phyloP scores from a whole-genome alignment of 23 red algal species.

The Gracilaria gracilis region DNA sequence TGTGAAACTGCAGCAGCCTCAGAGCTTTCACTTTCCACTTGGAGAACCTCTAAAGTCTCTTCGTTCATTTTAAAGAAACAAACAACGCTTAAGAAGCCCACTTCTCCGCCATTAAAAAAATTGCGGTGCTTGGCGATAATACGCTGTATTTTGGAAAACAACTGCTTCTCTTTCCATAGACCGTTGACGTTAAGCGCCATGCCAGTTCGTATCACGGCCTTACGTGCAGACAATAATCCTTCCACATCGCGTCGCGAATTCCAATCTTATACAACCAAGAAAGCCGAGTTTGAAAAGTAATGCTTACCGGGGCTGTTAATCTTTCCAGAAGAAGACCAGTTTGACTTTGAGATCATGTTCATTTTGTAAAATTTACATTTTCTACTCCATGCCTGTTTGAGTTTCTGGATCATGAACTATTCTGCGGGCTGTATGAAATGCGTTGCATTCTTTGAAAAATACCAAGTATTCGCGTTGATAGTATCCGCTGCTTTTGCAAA shows the following conservation, averaged over 20 bases:
- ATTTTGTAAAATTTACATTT: not conserved
- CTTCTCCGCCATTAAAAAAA: not conserved
- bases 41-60: too few species aligned
- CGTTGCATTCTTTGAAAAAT: not conserved
- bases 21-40: too few species aligned
- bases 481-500: not conserved
- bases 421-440: not conserved
- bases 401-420: slow-evolving; percentile 5
- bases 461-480: not conserved
- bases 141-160: not conserved
- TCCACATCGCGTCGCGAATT: not conserved
- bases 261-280: not conserved
- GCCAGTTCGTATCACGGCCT: not conserved
- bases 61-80: too few species aligned
- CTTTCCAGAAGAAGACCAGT: slow-evolving; percentile 12
- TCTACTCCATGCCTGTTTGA: slow-evolving; percentile 10
- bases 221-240: not conserved
- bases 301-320: slow-evolving; percentile 6
- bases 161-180: slow-evolving; percentile 5
- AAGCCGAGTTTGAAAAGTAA: not conserved
- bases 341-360: slow-evolving; percentile 8
- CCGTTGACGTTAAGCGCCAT: slow-evolving; percentile 8
- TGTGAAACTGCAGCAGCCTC: too few species aligned
- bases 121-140: not conserved
- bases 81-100: too few species aligned